Evolutionary conservation across 306 rosid species (phyloP).

Genomic region (Dalbergia oliveri): DNA sequence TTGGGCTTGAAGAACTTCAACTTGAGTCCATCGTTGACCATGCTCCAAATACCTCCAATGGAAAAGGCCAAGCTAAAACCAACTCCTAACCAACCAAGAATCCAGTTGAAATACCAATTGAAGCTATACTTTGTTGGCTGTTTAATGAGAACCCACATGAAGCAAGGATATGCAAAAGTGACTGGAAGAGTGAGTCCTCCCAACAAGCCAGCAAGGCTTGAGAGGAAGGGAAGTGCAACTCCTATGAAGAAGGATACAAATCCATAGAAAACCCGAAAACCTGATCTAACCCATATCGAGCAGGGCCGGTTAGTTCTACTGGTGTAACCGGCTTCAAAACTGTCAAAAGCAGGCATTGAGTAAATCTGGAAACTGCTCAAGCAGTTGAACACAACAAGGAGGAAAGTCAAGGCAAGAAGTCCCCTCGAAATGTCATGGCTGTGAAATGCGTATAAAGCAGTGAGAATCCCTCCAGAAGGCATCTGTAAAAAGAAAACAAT

Average conservation of each 20-base stretch:
- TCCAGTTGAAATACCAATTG: constrained; percentile 96
- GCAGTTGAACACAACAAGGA: constrained; percentile 93
- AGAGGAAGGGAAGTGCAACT: constrained; percentile 97
- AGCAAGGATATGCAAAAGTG: constrained; percentile 98
- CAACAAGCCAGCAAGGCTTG: constrained; percentile 92
- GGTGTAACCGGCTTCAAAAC: constrained; percentile 97
- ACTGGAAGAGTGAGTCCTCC: constrained; percentile 99
- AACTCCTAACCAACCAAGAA: constrained; percentile 89
- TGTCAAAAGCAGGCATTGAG: constrained; percentile 99
- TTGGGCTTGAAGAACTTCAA: constrained; percentile 93
- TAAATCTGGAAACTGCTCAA: constrained; percentile 97
- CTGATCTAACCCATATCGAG: constrained; percentile 94
- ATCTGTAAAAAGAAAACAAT: constrained; percentile 60
- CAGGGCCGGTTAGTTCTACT: constrained; percentile 98
- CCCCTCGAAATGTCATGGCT: constrained; percentile 88
- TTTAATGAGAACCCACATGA: constrained; percentile 99
- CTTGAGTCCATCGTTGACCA: constrained; percentile 90
- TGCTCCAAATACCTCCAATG: constrained; percentile 98
- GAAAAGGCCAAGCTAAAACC: constrained; percentile 93
- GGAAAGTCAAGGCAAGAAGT: constrained; percentile 86
- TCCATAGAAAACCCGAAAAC: constrained; percentile 89
- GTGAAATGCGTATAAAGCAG: constrained; percentile 88
- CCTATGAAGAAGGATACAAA: constrained; percentile 91
- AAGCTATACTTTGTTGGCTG: constrained; percentile 89
- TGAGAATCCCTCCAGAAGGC: constrained; percentile 95